Conservation (phyloP, 495 filamentous ascomycete genomes). For the Hypoxylon intermedium region DNA sequence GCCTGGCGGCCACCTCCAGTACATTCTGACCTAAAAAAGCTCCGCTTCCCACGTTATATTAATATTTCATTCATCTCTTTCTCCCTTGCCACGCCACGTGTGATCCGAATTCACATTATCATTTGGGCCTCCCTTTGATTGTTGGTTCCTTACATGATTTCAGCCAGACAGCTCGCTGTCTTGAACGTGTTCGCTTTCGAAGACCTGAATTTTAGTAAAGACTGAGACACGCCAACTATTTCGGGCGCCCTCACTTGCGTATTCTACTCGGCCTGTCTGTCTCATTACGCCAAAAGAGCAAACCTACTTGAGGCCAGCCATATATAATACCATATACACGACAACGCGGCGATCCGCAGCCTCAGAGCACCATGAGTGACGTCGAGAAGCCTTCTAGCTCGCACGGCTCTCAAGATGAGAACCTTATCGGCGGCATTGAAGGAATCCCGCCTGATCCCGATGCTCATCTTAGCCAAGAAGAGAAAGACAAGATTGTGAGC, state of each 20-base stretch:
- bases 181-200: background rate
- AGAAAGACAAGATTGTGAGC: conserved; percentile 70
- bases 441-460: conserved; percentile 64
- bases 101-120: conserved; percentile 6
- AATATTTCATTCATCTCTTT: conserved; percentile 13
- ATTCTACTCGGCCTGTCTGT: background rate
- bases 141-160: background rate
- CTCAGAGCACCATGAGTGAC: conserved; percentile 38
- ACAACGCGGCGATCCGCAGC: background rate
- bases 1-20: no score
- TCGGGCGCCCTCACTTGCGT: conserved; percentile 1
- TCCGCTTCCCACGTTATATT: conserved; percentile 11
- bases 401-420: conserved; percentile 41
- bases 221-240: conserved; percentile 1
- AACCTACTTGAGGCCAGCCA: background rate
- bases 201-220: background rate
- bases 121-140: background rate
- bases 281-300: background rate
- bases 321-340: background rate
- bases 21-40: conserved; percentile 12
- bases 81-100: conserved; percentile 16
- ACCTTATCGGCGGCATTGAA: conserved; percentile 32
- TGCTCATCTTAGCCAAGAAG: conserved; percentile 69
- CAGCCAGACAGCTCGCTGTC: background rate
- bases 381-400: conserved; percentile 41